These are phyloP conservation scores for Syncephalastrum sp. DNA, from an alignment of 371 early-diverging fungal genomes.

Conservation along the genomic window DNA sequence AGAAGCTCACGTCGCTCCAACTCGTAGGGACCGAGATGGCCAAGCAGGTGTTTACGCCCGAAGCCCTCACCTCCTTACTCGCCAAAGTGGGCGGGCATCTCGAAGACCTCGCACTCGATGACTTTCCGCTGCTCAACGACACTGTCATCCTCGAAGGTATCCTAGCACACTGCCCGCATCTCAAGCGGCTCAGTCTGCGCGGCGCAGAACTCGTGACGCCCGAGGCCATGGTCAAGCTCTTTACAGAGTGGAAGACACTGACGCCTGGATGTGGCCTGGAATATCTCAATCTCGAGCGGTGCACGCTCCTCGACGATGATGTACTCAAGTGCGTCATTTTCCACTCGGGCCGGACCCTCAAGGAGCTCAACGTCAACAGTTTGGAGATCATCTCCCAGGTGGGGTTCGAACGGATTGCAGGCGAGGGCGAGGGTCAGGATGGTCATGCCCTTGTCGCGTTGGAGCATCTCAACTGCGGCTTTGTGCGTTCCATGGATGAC, in stretches of 20 bases:
- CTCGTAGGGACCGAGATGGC: constrained; percentile 46
- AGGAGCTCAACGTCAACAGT: constrained; percentile 66
- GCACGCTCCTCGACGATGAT: constrained; percentile 55
- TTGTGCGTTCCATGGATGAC: constrained; percentile 75
- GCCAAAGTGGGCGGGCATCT: constrained; percentile 52
- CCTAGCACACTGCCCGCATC: constrained; percentile 44
- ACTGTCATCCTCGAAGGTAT: constrained; percentile 56
- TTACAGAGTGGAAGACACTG: constrained; percentile 47
- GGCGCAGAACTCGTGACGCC: constrained; percentile 60
- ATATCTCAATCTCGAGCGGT: constrained; percentile 53
- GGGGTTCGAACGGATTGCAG: constrained; percentile 52
- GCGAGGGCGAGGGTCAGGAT: constrained; percentile 10
- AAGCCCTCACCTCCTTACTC: constrained; percentile 48
- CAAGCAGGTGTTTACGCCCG: constrained; percentile 25
- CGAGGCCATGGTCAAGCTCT: constrained; percentile 55
- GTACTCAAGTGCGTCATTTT: constrained; percentile 56
- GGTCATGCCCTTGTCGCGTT: constrained; percentile 38
- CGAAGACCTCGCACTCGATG: constrained; percentile 51
- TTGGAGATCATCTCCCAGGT: constrained; percentile 63
- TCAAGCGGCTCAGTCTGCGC: constrained; percentile 55
- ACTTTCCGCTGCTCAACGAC: constrained; percentile 48
- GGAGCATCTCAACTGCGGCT: constrained; percentile 63
- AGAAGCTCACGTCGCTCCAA: constrained; percentile 40
- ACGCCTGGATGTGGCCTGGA: constrained; percentile 37
- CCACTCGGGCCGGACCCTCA: constrained; percentile 60